A percentile compares a stretch with the other conserved stretches of the same genome.
phyloP scores from a whole-genome alignment of 805 yeast genomes.

The Brettanomyces bruxellensis region DNA sequence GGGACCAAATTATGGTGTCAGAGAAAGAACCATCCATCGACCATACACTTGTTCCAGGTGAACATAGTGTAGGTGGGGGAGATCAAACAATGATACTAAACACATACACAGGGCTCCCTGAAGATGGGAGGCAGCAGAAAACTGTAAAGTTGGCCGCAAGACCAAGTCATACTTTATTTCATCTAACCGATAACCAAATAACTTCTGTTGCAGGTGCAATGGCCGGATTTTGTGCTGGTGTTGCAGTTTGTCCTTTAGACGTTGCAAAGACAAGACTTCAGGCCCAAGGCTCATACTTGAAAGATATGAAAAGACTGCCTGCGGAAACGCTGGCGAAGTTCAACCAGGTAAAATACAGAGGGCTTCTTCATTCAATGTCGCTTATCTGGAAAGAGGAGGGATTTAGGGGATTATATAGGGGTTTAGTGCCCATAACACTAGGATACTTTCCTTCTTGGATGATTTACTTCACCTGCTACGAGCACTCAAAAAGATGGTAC shows the following conservation, averaged over 20 bases:
- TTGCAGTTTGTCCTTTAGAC: constrained; percentile 88
- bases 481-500: constrained; percentile 49
- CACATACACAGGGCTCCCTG: neutral
- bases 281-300: constrained; percentile 63
- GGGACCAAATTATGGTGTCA: too few relatives aligned
- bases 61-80: constrained; percentile 2
- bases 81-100: constrained; percentile 1
- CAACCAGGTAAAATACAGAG: constrained; percentile 35
- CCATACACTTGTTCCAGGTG: neutral
- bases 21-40: too few relatives aligned
- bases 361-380: constrained; percentile 53
- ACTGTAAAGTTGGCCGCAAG: neutral
- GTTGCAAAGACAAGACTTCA: constrained; percentile 92
- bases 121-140: neutral
- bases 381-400: constrained; percentile 76
- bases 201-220: constrained; percentile 85
- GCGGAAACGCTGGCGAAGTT: constrained; percentile 9
- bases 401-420: constrained; percentile 73
- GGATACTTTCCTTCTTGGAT: constrained; percentile 99
- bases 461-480: constrained; percentile 88
- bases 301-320: constrained; percentile 8
- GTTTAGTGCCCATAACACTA: constrained; percentile 81
- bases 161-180: constrained; percentile 1
- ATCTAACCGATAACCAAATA: constrained; percentile 30
- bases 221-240: constrained; percentile 88